These are phyloP conservation scores for Aspergillus hancockii DNA, from an alignment of 495 filamentous ascomycete species.

Conservation along the genomic window DNA sequence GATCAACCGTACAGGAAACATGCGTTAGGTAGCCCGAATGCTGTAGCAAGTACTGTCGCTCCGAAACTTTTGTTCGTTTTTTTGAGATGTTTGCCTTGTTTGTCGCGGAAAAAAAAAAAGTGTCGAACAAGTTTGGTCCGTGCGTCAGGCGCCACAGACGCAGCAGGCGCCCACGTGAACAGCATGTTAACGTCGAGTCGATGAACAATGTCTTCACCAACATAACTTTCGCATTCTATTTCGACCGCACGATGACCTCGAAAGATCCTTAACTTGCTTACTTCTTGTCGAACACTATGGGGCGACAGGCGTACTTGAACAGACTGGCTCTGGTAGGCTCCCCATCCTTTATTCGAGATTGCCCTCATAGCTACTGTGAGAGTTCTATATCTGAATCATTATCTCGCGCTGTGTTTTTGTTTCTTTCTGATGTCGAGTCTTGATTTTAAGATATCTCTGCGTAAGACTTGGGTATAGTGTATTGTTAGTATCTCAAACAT, in stretches of 20 bases:
- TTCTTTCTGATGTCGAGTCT: neutral
- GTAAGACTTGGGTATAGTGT: neutral
- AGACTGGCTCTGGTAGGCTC: slow-evolving; percentile 54
- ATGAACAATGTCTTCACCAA: neutral
- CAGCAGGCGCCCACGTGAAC: slow-evolving; percentile 18
- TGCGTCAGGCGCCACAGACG: slow-evolving; percentile 29
- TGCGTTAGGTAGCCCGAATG: slow-evolving; percentile 6
- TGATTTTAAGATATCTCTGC: too few relatives aligned
- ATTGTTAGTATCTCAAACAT: neutral
- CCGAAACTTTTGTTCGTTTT: slow-evolving; percentile 39
- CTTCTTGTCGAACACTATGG: slow-evolving; percentile 35
- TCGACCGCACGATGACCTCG: slow-evolving; percentile 2
- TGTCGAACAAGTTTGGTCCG: slow-evolving; percentile 31
- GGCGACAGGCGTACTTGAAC: slow-evolving; percentile 52
- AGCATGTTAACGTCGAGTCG: slow-evolving; percentile 6
- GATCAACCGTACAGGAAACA: slow-evolving; percentile 4
- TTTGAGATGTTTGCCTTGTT: slow-evolving; percentile 42
- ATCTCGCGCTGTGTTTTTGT: neutral
- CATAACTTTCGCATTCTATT: neutral
- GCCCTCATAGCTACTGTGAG: neutral
- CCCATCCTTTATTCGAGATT: slow-evolving; percentile 8
- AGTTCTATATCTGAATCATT: neutral
- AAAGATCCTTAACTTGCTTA: neutral
- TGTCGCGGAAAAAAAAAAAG: slow-evolving; percentile 17
- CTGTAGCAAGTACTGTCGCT: slow-evolving; percentile 12